A percentile compares a stretch with the other conserved stretches of the same genome.
phyloP scores from a whole-genome alignment of 129 eudicot genomes.

The Flaveria sonorensis region DNA sequence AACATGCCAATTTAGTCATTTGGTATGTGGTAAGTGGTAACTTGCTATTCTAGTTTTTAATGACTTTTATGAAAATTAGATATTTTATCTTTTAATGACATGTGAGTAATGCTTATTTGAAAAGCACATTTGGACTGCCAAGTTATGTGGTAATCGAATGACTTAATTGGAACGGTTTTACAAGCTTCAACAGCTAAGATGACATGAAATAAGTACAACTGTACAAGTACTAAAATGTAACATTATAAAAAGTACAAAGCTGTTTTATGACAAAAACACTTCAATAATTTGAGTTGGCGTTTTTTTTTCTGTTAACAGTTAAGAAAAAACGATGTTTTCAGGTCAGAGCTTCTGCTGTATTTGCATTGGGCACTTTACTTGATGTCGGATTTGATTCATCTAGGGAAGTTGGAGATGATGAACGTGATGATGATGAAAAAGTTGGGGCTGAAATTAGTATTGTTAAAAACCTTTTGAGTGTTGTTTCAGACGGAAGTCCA shows the following conservation, averaged over 20 bases:
- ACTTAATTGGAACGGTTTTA: not conserved
- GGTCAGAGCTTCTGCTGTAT: conserved; percentile 99
- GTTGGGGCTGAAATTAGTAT: conserved; percentile 71
- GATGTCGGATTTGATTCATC: conserved; percentile 86
- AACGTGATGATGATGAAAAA: conserved; percentile 93
- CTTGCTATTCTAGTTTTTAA: not conserved
- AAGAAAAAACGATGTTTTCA: conserved; percentile 29
- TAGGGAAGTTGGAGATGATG: conserved; percentile 83
- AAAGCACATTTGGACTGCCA: not conserved
- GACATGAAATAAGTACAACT: not conserved
- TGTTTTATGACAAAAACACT: not conserved
- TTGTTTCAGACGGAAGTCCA: conserved; percentile 96
- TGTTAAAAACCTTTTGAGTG: conserved; percentile 72
- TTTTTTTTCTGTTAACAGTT: conserved; percentile 5
- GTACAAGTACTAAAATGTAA: not conserved
- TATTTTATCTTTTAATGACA: not conserved
- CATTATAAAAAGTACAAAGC: not conserved
- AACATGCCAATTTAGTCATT: not conserved
- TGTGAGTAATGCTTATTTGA: not conserved
- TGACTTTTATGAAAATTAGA: not conserved
- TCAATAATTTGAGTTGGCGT: not conserved
- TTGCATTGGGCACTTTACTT: conserved; percentile 90
- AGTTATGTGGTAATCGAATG: not conserved
- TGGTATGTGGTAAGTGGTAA: not conserved
- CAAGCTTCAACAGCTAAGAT: not conserved